Conservation (phyloP, 805 yeast species). For the Metschnikowia amazonensis region DNA sequence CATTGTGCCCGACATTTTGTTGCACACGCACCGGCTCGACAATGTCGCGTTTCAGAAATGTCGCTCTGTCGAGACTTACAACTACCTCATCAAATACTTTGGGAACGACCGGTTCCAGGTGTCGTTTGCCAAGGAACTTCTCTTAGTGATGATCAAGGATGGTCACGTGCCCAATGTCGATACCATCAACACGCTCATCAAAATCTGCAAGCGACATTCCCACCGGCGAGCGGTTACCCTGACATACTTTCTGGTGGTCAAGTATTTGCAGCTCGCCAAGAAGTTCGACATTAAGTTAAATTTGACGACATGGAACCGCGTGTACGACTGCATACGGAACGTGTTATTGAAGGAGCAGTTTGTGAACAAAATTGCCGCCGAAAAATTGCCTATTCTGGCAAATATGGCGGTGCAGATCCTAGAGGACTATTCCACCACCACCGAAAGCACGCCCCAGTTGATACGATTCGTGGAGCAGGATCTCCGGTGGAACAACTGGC, state of each 20-base stretch:
- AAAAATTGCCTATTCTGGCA: conserved; percentile 33
- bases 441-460: conserved; percentile 25
- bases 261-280: conserved; percentile 29
- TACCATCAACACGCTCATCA: conserved; percentile 37
- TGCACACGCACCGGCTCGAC: conserved; percentile 35
- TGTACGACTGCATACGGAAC: conserved; percentile 37
- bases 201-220: conserved; percentile 30
- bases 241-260: conserved; percentile 29
- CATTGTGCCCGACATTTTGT: conserved; percentile 33
- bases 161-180: conserved; percentile 39
- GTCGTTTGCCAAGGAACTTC: conserved; percentile 36
- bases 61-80: conserved; percentile 36
- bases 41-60: conserved; percentile 27
- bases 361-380: conserved; percentile 28
- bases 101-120: conserved; percentile 40
- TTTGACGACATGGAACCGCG: conserved; percentile 34
- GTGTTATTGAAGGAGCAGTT: conserved; percentile 37
- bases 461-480: conserved; percentile 33
- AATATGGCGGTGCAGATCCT: conserved; percentile 28
- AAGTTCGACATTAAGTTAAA: conserved; percentile 26
- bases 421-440: conserved; percentile 33
- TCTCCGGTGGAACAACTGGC: conserved; percentile 29
- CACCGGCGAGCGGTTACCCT: conserved; percentile 29
- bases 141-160: conserved; percentile 40
- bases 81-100: conserved; percentile 37